These are phyloP conservation scores for Aspergillus costaricaensis DNA, from an alignment of 2,329 filamentous ascomycete species.

Conservation along the genomic window DNA sequence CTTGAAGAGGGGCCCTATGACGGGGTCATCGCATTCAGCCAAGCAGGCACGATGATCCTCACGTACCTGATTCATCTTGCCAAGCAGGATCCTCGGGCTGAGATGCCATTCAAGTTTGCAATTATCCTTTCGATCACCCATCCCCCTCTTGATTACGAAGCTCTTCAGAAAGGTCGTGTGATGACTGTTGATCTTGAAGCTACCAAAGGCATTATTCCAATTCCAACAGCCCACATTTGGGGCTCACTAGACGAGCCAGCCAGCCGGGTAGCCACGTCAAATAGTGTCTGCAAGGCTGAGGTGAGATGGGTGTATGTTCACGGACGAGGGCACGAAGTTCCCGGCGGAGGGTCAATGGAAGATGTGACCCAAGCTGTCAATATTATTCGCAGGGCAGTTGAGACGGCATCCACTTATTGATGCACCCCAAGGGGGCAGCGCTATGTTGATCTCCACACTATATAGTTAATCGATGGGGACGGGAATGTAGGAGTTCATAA, in stretches of 20 bases:
- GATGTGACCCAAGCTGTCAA: constrained; percentile 14
- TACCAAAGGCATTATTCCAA: constrained; percentile 1
- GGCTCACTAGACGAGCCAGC: constrained; percentile 9
- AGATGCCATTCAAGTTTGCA: constrained; percentile 27
- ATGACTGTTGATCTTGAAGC: neutral
- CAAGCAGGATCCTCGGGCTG: neutral
- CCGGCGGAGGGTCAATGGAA: constrained; percentile 2
- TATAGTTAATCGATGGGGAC: neutral
- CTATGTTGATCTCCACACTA: neutral
- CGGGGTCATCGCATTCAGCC: constrained; percentile 31
- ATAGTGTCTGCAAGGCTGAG: constrained; percentile 11
- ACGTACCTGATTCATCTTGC: constrained; percentile 9
- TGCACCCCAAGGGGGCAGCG: neutral
- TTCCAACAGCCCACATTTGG: constrained; percentile 24
- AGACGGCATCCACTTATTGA: neutral
- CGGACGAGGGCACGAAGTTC: constrained; percentile 17
- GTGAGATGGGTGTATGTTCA: constrained; percentile 17
- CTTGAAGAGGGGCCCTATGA: constrained; percentile 31
- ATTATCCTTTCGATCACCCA: constrained; percentile 23
- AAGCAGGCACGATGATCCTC: constrained; percentile 26
- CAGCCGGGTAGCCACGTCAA: constrained; percentile 4
- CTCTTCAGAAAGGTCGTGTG: neutral
- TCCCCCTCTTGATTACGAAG: constrained; percentile 10
- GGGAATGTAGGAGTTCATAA: neutral
- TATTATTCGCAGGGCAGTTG: constrained; percentile 13